Conservation (phyloP, 2,329 filamentous ascomycete genomes). For the Alternaria dauci region DNA sequence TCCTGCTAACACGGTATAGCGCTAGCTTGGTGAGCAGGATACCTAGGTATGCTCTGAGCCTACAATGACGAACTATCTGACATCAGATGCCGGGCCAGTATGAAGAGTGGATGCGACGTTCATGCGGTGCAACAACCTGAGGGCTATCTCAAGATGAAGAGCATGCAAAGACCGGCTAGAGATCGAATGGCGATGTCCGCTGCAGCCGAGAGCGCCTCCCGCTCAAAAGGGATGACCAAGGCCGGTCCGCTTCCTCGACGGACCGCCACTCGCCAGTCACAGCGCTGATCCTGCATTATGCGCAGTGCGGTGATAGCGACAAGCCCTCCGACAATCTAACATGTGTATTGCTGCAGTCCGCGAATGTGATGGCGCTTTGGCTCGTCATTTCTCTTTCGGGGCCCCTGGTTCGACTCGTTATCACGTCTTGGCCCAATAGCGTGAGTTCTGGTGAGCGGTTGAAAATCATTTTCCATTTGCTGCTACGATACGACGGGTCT, state of each 20-base stretch:
- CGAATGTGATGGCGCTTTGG: constrained; percentile 38
- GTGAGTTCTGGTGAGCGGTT: constrained; percentile 44
- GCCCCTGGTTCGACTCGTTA: constrained; percentile 38
- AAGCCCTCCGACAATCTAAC: constrained; percentile 27
- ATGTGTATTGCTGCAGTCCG: constrained; percentile 33
- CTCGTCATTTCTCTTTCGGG: constrained; percentile 34
- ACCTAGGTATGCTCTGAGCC: constrained; percentile 3
- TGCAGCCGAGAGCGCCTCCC: constrained; percentile 47
- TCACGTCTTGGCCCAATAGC: constrained; percentile 53
- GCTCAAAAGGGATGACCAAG: constrained; percentile 33
- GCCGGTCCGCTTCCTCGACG: constrained; percentile 35
- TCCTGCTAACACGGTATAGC: constrained; percentile 18
- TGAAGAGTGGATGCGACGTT: constrained; percentile 4
- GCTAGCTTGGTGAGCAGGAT: constrained; percentile 11
- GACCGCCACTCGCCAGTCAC: constrained; percentile 39
- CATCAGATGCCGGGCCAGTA: constrained; percentile 22
- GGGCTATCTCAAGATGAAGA: constrained; percentile 13
- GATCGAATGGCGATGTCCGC: constrained; percentile 39
- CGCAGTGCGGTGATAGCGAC: constrained; percentile 24
- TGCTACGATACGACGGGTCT: constrained; percentile 39
- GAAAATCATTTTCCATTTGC: constrained; percentile 48
- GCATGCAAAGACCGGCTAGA: constrained; percentile 21
- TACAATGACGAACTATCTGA: constrained; percentile 21
- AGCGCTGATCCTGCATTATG: constrained; percentile 32
- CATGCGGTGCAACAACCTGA: constrained; percentile 25